Conservation (phyloP, 345 rosid species). For the Acer campestre region DNA sequence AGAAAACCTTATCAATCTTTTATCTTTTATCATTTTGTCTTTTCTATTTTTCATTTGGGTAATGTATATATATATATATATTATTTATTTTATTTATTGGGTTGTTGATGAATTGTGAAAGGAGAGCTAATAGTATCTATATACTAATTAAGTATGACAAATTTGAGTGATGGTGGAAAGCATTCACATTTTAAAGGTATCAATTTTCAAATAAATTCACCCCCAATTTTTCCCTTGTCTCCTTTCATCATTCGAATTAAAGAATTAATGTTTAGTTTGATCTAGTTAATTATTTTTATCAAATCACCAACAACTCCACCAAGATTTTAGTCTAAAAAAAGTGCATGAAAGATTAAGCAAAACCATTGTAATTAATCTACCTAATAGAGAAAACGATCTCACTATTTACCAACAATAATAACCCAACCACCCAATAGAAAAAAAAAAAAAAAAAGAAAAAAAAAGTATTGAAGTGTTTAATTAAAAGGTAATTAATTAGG, state of each 20-base stretch:
- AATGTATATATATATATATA: background rate
- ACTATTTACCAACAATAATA: background rate
- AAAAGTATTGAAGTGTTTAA: background rate
- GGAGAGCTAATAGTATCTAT: background rate
- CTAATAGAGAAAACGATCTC: conserved; percentile 7
- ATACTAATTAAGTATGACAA: background rate
- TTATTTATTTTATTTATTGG: background rate
- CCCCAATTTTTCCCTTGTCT: background rate
- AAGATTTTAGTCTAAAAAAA: conserved; percentile 14
- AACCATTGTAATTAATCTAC: conserved; percentile 8
- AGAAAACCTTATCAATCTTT: background rate
- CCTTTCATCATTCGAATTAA: background rate
- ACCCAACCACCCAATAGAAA: conserved; percentile 1
- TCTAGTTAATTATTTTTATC: conserved; percentile 9
- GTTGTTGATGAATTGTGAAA: background rate
- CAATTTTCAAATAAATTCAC: background rate
- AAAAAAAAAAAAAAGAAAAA: background rate
- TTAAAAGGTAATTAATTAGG: background rate
- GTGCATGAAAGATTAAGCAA: conserved; percentile 26
- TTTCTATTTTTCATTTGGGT: background rate
- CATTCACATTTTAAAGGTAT: conserved; percentile 2
- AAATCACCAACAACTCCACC: conserved; percentile 47
- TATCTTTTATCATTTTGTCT: background rate
- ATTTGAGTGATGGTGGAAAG: background rate
- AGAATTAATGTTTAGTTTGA: background rate